Percentiles rank a stretch among this genome's conserved stretches.
phyloP scores from a whole-genome alignment of 2,329 filamentous ascomycete species.

The Botryosphaeria dothidea region DNA sequence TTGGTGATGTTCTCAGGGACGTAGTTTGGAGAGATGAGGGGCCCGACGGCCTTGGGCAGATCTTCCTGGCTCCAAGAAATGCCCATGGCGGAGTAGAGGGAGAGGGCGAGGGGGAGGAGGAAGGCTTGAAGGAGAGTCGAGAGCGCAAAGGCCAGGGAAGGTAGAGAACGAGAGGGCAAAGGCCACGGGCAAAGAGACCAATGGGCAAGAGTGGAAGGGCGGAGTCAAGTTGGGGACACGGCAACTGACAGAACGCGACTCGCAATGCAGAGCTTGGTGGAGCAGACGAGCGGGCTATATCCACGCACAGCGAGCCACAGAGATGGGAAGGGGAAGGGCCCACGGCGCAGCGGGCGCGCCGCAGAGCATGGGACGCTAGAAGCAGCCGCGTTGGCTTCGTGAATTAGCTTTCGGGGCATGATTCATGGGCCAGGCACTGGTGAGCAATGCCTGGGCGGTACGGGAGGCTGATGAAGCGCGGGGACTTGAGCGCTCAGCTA shows the following conservation, averaged over 20 bases:
- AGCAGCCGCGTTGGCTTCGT: conserved; percentile 7
- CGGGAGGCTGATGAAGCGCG: conserved; percentile 15
- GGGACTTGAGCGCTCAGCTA: conserved; percentile 7
- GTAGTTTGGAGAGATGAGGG: conserved; percentile 28
- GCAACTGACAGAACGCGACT: not conserved
- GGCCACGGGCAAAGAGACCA: not conserved
- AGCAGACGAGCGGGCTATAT: conserved; percentile 6
- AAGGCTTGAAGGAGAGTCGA: not conserved
- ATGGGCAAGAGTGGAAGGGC: not conserved
- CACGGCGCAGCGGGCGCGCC: not conserved
- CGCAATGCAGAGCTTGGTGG: conserved; percentile 4
- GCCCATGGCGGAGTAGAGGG: not conserved
- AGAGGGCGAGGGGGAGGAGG: not conserved
- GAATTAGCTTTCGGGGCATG: conserved; percentile 4
- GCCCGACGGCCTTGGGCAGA: conserved; percentile 21
- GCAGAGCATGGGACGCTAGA: conserved; percentile 2
- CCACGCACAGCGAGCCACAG: not conserved
- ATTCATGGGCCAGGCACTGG: conserved; percentile 9
- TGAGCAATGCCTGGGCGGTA: not conserved
- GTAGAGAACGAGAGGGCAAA: not conserved
- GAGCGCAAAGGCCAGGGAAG: not conserved
- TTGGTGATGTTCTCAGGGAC: conserved; percentile 30
- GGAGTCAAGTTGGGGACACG: not conserved
- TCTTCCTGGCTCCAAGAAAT: not conserved
- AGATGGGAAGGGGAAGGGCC: not conserved